phyloP scores from a whole-genome alignment of 2,329 filamentous ascomycete species.

The Nigrospora osmanthi region DNA sequence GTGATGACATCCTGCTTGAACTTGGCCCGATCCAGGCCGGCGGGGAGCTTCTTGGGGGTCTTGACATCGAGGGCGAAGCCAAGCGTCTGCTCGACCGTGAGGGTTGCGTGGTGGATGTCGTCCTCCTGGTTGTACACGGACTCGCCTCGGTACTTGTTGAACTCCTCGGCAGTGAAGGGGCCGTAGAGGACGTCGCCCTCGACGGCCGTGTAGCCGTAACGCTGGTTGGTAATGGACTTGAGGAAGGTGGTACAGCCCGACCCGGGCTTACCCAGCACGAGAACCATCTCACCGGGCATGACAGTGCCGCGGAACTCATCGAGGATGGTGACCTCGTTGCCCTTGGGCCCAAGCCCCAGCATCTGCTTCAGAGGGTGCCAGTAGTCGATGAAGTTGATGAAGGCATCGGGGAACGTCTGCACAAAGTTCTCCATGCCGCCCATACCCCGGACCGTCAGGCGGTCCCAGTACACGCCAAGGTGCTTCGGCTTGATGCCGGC shows the following conservation, averaged over 20 bases:
- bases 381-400: slow-evolving; percentile 70
- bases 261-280: slow-evolving; percentile 73
- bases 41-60: slow-evolving; percentile 71
- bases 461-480: slow-evolving; percentile 73
- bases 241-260: slow-evolving; percentile 65
- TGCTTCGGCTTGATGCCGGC: slow-evolving; percentile 77
- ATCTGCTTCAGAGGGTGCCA: slow-evolving; percentile 55
- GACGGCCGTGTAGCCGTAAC: slow-evolving; percentile 45
- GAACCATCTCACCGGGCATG: slow-evolving; percentile 80
- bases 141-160: slow-evolving; percentile 71
- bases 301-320: slow-evolving; percentile 63
- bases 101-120: slow-evolving; percentile 75
- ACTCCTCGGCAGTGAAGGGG: slow-evolving; percentile 62
- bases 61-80: slow-evolving; percentile 81
- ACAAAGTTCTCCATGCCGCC: slow-evolving; percentile 68
- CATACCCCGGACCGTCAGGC: slow-evolving; percentile 66
- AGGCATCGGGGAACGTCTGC: slow-evolving; percentile 69
- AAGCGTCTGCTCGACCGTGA: slow-evolving; percentile 83
- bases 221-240: slow-evolving; percentile 60
- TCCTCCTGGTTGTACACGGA: slow-evolving; percentile 83
- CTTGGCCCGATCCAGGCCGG: slow-evolving; percentile 61
- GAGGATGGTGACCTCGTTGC: slow-evolving; percentile 65
- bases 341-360: slow-evolving; percentile 59
- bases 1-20: slow-evolving; percentile 73
- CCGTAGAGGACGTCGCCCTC: slow-evolving; percentile 70